Evolutionary conservation across 2,329 filamentous ascomycete genomes (phyloP), one percentile per base, ranked within the genome.

Genomic region (Cladosporium sphaerospermum): DNA sequence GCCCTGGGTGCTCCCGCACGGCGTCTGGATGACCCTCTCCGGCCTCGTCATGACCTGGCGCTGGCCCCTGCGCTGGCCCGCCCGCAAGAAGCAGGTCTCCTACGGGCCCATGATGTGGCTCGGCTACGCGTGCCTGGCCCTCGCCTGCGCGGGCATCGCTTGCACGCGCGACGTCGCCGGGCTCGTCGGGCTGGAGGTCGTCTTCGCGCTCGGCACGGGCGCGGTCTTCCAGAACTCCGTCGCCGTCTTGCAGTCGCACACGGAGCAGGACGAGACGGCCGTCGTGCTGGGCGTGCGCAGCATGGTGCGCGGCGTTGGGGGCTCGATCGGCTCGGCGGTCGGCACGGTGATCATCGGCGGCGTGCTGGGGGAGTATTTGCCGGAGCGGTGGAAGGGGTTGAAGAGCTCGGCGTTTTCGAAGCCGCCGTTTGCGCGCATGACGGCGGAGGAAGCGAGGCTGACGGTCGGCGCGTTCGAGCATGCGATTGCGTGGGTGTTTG

Each of bases 161-260:
- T 32, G 32, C 3, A 32, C 48, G 19, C 33, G 32, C 28, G 28
- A 16, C 9, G 34, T 33, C 13, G 11, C 19, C 9, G 45, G 55
- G 5, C 42, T 58, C 45, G 45, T 55, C 11, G 39, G 57, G 2
- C 33, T 61, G 11, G 54, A 47, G 41, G 48, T 59, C 13, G 31
- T 62, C 10, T 54, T 61, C 19, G 61, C 58, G 1, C 18, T 62
- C 4, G 60, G 59, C 14, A 59, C 61, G 6, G 60, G 61, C 41
- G 54, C 54, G 13, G 55, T 51, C 9, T 63, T 62, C 53, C 59
- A 61, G 18, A 62, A 61, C 50, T 60, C 57, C 10, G 57, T 63
- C 52, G 54, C 58, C 19, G 59, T 57, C 1, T 56, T 63, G 32
- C 48, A 53, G n/a, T 53, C 52, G 14, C 56, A 63, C 45, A 60